Conservation (phyloP, 345 rosid species). For the rapeseed (Brassica napus) region DNA sequence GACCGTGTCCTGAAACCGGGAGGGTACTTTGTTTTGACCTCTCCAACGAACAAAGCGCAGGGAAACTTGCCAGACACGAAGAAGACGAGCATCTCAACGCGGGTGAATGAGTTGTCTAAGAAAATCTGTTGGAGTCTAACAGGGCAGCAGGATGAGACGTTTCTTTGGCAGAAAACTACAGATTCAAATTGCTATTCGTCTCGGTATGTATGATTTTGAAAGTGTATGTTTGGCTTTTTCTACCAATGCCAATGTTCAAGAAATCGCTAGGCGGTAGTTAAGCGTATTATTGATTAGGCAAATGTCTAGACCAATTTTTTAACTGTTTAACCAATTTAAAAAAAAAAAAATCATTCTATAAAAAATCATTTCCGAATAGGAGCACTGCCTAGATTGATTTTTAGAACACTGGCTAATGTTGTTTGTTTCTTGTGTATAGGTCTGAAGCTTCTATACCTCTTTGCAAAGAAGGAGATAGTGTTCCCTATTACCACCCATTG, state of each 20-base stretch:
- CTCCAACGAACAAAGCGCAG: slow-evolving; percentile 62
- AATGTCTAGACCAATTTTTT: background rate
- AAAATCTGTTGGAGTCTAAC: slow-evolving; percentile 85
- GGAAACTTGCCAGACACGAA: slow-evolving; percentile 51
- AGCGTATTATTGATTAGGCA: background rate
- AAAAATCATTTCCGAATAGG: too few species aligned
- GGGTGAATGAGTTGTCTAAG: slow-evolving; percentile 66
- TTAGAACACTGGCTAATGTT: background rate
- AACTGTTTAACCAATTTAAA: too few species aligned
- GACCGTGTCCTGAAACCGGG: slow-evolving; percentile 96
- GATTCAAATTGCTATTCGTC: slow-evolving; percentile 65
- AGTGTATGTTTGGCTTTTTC: background rate
- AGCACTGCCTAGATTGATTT: background rate
- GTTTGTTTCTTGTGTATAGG: slow-evolving; percentile 41
- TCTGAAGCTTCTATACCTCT: slow-evolving; percentile 54
- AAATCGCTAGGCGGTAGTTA: background rate
- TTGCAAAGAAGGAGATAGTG: slow-evolving; percentile 71
- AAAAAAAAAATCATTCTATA: too few species aligned
- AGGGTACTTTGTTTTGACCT: slow-evolving; percentile 90
- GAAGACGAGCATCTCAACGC: slow-evolving; percentile 56
- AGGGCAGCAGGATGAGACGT: slow-evolving; percentile 96
- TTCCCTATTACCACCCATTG: slow-evolving; percentile 81
- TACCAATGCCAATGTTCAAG: background rate
- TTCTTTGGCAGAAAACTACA: slow-evolving; percentile 91
- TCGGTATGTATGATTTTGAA: slow-evolving; percentile 51